A percentile compares a stretch with the other conserved stretches of the same genome.
Evolutionary conservation across 2,329 filamentous ascomycete species (phyloP).

Genomic region (Monosporascus ibericus): DNA sequence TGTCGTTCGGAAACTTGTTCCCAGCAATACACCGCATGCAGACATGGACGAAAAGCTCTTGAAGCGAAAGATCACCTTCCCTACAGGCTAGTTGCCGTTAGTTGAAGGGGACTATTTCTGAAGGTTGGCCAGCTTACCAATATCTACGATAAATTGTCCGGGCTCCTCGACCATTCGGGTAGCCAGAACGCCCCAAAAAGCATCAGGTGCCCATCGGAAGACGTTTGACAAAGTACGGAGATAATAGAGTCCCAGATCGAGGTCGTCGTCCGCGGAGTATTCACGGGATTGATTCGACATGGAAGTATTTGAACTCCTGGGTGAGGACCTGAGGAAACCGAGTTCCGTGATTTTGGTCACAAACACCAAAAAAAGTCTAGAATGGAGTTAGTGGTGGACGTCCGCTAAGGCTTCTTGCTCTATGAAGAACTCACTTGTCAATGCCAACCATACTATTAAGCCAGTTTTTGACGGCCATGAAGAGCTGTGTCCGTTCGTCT

Average conservation of each 20-base stretch:
- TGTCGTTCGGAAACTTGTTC: slow-evolving; percentile 28
- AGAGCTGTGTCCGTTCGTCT: slow-evolving; percentile 67
- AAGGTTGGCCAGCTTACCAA: slow-evolving; percentile 41
- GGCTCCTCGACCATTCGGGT: slow-evolving; percentile 51
- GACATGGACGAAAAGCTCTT: slow-evolving; percentile 61
- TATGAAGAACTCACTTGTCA: slow-evolving; percentile 45
- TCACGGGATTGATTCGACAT: slow-evolving; percentile 21
- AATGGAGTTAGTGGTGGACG: slow-evolving; percentile 12
- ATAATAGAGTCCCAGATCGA: slow-evolving; percentile 73
- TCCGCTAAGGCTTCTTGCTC: not conserved
- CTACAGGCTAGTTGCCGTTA: slow-evolving; percentile 37
- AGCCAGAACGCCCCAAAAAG: slow-evolving; percentile 65
- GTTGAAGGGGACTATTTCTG: slow-evolving; percentile 15
- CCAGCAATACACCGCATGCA: slow-evolving; percentile 58
- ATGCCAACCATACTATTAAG: slow-evolving; percentile 61
- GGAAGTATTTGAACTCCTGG: slow-evolving; percentile 16
- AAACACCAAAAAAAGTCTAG: slow-evolving; percentile 56
- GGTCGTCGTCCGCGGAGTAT: slow-evolving; percentile 56
- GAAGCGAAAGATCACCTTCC: slow-evolving; percentile 53
- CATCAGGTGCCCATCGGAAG: slow-evolving; percentile 60
- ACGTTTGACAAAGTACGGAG: slow-evolving; percentile 69
- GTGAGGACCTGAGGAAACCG: slow-evolving; percentile 39
- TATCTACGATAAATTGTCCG: slow-evolving; percentile 35
- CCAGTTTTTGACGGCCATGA: slow-evolving; percentile 75
- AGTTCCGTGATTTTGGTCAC: slow-evolving; percentile 52